Percentiles rank a stretch among this genome's conserved stretches.
Conservation (phyloP, 371 early-diverging fungal species). For the Mucor plumbeus region DNA sequence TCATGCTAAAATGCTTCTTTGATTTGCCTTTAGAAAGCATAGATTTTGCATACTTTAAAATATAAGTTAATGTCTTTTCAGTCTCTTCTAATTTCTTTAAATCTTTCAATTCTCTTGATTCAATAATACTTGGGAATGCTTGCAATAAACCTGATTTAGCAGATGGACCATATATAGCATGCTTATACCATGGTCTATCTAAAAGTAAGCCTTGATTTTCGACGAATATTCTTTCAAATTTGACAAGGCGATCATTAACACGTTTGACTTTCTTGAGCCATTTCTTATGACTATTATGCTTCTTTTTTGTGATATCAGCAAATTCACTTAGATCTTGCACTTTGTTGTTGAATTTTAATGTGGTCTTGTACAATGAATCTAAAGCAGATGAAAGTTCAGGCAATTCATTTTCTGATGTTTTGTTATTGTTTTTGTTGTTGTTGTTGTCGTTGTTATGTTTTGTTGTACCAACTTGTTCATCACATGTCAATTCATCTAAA, state of each 20-base stretch:
- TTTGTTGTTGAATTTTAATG: conserved; percentile 18
- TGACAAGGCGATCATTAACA: conserved; percentile 47
- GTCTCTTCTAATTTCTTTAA: neutral
- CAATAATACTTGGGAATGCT: conserved; percentile 56
- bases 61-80: neutral
- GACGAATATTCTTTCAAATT: conserved; percentile 61
- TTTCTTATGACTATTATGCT: conserved; percentile 20
- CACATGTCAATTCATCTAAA: conserved; percentile 11
- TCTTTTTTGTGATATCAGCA: neutral
- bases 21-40: conserved; percentile 17
- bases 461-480: neutral
- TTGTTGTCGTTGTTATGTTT: neutral
- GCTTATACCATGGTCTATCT: conserved; percentile 64
- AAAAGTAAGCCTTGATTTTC: conserved; percentile 51
- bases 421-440: conserved; percentile 18
- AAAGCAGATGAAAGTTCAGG: conserved; percentile 14
- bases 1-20: neutral
- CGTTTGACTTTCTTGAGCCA: conserved; percentile 27
- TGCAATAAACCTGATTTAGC: conserved; percentile 50
- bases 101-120: conserved; percentile 17
- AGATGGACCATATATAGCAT: conserved; percentile 62
- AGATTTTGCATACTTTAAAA: conserved; percentile 15
- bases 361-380: conserved; percentile 5
- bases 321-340: conserved; percentile 10
- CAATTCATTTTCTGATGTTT: conserved; percentile 11